Base-by-base conservation (phyloP, 2,329 filamentous ascomycete species). In the Fusarium tupiense region DNA sequence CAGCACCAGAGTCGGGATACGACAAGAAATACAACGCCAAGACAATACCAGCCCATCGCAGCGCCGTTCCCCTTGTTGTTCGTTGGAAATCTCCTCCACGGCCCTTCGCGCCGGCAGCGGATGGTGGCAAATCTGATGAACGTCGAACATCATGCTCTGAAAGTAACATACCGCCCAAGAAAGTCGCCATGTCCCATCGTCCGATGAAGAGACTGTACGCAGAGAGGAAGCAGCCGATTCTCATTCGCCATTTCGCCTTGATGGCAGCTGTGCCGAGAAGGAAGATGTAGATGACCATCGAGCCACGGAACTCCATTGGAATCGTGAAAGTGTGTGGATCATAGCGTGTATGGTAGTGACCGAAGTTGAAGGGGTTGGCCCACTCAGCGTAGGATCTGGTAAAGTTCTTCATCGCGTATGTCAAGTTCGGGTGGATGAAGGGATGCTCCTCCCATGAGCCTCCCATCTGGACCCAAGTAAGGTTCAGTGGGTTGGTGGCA, bases 311-410 rank as follows among this genome's bases (percentile, higher is more conserved):
- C 54, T 85, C 83, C 80, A 84, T 84, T 5, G 83, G 83, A 26
- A 85, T 84, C 8, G 83, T 85, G 52, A 82, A 85, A 0, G 82
- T 83, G 59, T 85, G 83, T 12, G 83, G 83, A 61, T 85, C 83
- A 64, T 84, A 84, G 11, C 83, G 82, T 17, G 82, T 76, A 54
- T 84, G 81, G 47, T 83, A 82, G 37, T 83, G 81, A 11, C 80
- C 79, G 54, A 82, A 84, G 72, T 81, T 83, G 78, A 84, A 84
- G 2, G 82, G 82, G 47, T 84, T 84, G 17, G 81, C 83, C 83
- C 83, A 85, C 61, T 85, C 82, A 2, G 79, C 74, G 37, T 83
- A 83, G 3, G 77, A 78, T 20, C 82, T 74, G 2, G 81, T 82
- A 60, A 84, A 85, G 73, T 84, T 83, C 54, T 80, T 74, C 35